These are phyloP conservation scores for Suhomyces maxii DNA, from an alignment of 1,139 yeast genomes.

Conservation along the genomic window DNA sequence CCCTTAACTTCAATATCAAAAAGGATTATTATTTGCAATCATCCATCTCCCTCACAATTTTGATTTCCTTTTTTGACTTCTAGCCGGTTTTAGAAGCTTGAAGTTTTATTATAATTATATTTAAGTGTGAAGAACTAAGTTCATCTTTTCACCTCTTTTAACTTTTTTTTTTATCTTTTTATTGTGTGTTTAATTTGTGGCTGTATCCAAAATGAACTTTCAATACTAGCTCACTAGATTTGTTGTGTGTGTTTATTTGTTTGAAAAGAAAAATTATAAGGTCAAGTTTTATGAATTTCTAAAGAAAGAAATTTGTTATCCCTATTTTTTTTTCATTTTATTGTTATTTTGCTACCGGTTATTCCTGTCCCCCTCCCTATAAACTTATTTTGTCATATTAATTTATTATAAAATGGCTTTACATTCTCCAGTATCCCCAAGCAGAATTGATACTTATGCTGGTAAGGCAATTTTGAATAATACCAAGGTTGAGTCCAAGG, in stretches of 20 bases:
- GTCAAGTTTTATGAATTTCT: neutral
- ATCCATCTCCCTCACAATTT: neutral
- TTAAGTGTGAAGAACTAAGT: neutral
- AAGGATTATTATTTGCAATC: neutral
- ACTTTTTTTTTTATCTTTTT: neutral
- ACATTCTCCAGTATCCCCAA: conserved; percentile 13
- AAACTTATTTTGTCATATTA: neutral
- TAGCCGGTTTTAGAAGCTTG: neutral
- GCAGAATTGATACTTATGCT: neutral
- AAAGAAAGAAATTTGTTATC: neutral
- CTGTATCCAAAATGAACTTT: conserved; percentile 1
- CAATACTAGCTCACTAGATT: neutral
- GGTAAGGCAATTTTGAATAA: neutral
- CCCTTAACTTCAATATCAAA: neutral
- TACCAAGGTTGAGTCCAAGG: conserved; percentile 5
- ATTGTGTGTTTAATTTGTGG: neutral
- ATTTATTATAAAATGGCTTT: conserved; percentile 6
- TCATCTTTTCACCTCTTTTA: neutral
- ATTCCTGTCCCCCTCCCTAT: neutral
- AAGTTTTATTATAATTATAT: neutral
- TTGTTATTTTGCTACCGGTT: conserved; percentile 10
- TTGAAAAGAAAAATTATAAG: neutral
- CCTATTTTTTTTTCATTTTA: conserved; percentile 3
- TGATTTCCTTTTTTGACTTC: neutral
- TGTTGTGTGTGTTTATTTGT: neutral